Percentiles rank a stretch among this genome's conserved stretches.
Conservation (phyloP, 2,329 filamentous ascomycete species). For the Trichoderma sp. region DNA sequence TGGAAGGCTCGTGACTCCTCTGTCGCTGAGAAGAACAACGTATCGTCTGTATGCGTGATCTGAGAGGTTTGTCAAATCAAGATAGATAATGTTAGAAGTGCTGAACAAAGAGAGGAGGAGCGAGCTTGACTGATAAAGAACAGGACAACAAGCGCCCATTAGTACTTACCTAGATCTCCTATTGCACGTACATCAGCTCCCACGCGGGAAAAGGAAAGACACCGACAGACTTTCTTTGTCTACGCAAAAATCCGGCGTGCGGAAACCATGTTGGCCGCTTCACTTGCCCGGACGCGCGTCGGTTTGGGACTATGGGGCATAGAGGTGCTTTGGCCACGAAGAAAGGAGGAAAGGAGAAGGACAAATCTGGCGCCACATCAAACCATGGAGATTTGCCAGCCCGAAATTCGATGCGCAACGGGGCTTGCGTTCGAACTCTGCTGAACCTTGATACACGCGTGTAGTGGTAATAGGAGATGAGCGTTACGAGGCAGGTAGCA, state of each 20-base stretch:
- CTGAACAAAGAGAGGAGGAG: background rate
- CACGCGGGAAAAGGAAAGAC: background rate
- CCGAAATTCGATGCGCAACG: background rate
- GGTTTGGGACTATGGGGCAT: background rate
- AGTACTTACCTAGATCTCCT: slow-evolving; percentile 10
- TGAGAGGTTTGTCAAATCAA: background rate
- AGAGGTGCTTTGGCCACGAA: slow-evolving; percentile 9
- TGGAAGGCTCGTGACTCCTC: background rate
- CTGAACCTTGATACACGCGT: background rate
- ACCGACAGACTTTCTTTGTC: background rate
- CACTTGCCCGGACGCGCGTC: background rate
- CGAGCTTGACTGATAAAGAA: background rate
- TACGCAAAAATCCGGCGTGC: background rate
- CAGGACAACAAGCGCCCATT: background rate
- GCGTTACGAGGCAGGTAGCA: background rate
- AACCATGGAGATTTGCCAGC: background rate
- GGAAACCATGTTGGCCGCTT: slow-evolving; percentile 3
- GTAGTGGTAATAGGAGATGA: background rate
- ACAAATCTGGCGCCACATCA: background rate
- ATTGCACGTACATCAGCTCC: background rate
- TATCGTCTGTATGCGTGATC: background rate
- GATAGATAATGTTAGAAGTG: background rate
- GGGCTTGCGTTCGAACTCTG: background rate
- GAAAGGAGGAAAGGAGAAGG: slow-evolving; percentile 11
- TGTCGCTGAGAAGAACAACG: background rate